Base-by-base conservation (phyloP, 2,329 filamentous ascomycete species). In the Diaporthe helianthi region DNA sequence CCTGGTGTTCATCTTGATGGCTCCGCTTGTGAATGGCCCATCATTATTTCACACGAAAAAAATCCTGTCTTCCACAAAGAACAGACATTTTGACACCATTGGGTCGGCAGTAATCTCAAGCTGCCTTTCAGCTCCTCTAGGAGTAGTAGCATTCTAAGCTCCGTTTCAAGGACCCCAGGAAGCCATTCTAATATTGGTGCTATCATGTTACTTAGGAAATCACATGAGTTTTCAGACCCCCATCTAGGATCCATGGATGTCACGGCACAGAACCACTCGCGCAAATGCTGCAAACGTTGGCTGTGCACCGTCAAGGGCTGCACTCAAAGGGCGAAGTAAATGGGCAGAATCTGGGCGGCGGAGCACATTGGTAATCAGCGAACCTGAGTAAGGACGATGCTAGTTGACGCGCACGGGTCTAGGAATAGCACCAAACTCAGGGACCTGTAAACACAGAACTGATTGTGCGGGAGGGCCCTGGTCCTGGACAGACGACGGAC, bases 401-500 rank as follows among this genome's bases (percentile, higher is more conserved):
- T 58, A 12, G 10, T 26, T 58, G 53, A 58, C 33, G 41, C 19
- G 41, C 5, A 17, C 7, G 58, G 19, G 41, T n/a, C 36, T 19
- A 61, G 22, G 58, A 47, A 61, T 47, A 61, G 58, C 12, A 17
- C 38, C n/a, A 4, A 58, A 33, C 29, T 26, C 17, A 61, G 19
- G 26, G 26, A 8, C n/a, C n/a, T n/a, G n/a, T n/a, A n/a, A n/a
- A n/a, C 26, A 9, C 55, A 33, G 3, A 6, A 17, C 5, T 3
- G 26, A 44, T 31, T 22, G 44, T 9, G 55, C 24, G 38, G 6
- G n/a, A 9, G 7, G 26, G 41, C 58, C 58, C 41, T 61, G 41
- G 41, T 24, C 58, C 58, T 33, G 58, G 58, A 61, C 58, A 10
- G 41, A 33, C 41, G 19, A 47, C 41, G 58, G 58, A 46, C 29